phyloP scores from a whole-genome alignment of 148 eudicot species.

The Silene latifolia region DNA sequence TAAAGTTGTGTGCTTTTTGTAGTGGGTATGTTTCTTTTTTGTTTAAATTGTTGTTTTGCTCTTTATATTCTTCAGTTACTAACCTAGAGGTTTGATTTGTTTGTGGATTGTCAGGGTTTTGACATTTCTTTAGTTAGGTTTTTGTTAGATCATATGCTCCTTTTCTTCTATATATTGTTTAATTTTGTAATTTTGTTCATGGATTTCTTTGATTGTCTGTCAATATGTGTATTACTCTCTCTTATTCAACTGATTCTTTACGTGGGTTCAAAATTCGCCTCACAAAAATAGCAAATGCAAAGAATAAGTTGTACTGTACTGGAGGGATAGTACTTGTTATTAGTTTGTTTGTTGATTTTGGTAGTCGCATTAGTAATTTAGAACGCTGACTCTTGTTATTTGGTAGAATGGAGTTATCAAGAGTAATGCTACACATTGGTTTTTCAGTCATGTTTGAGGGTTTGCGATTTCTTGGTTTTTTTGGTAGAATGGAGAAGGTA shows the following conservation, averaged over 20 bases:
- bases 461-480: not conserved
- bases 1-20: conserved; percentile 16
- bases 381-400: not conserved
- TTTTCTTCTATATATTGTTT: not conserved
- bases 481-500: too few relatives aligned
- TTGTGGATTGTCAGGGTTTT: not conserved
- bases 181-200: not conserved
- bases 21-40: conserved; percentile 14
- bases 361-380: not conserved
- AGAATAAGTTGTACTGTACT: not conserved
- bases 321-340: not conserved
- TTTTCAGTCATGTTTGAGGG: not conserved
- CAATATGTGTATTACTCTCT: not conserved
- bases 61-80: not conserved
- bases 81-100: not conserved
- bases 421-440: not conserved
- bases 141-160: not conserved
- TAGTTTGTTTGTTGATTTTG: not conserved
- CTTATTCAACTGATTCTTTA: not conserved
- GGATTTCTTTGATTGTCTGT: not conserved
- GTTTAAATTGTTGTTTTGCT: not conserved
- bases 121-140: not conserved
- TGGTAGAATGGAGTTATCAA: not conserved
- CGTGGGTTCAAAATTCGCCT: too few relatives aligned
- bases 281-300: too few relatives aligned